Base-by-base conservation (phyloP, 345 rosid genomes). In the Populus tremula region DNA sequence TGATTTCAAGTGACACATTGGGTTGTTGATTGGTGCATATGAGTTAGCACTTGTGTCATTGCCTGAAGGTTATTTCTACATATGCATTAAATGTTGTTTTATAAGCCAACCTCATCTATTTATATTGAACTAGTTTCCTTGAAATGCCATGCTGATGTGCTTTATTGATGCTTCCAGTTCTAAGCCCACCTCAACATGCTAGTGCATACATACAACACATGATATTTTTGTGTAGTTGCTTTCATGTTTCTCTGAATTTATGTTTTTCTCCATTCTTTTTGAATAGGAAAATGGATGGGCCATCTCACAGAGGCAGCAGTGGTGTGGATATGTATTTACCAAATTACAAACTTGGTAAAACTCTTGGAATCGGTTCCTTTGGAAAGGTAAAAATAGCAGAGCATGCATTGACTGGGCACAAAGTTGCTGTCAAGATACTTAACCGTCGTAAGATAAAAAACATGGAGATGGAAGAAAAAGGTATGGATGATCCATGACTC, bases 391-490 rank as follows among this genome's bases (percentile, higher is more conserved):
- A 93, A 87, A 86, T 92, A 49, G 99, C 99, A 39, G 91, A 86
- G 85, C 99, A 96, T 81, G 85, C 84, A 41, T 85, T 88, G 81
- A 96, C 99, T 18, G 91, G 97, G 35, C 92, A 87, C 81, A 92
- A 93, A 78, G 99, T 96, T 81, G 99, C 99, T 5, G 90, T 96
- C 81, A 96, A 96, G 91, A 92, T 96, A 75, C 94, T 96, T 81
- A 91, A 91, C 61, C 98, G 97, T 31, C 91, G 89, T 50, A 92
- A 90, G 86, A 92, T 96, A 75, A 88, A 82, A 75, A 89, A 87
- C 80, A 79, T 89, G 91, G 93, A 87, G 65, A 96, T 92, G 99
- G 96, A 93, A 75, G 97, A 92, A 77, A 95, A 95, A 90, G 99
- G 99, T 90, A 78, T n/a, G 33, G 1, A 21, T 69, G 61, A 33